These are phyloP conservation scores for Apodospora peruviana DNA, from an alignment of 495 filamentous ascomycete genomes.

Conservation along the genomic window DNA sequence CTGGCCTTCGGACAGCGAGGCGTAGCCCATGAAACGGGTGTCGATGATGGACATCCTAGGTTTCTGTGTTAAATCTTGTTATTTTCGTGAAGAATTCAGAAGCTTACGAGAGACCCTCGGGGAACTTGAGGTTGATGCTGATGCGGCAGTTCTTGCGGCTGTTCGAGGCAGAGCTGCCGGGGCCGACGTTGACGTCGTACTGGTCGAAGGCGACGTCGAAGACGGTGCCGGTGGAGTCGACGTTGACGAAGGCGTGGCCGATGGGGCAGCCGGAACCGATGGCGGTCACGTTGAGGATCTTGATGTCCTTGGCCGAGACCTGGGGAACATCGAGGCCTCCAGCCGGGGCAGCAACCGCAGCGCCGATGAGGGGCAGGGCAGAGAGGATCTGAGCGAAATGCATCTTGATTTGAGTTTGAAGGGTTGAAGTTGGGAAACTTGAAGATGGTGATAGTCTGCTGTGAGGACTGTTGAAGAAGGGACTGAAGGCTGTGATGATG, in stretches of 20 bases:
- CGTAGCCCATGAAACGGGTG: constrained; percentile 31
- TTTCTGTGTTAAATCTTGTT: neutral
- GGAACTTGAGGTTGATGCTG: constrained; percentile 39
- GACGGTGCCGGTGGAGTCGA: constrained; percentile 29
- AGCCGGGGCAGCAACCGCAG: constrained; percentile 12
- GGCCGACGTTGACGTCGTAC: constrained; percentile 42
- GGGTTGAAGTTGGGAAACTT: neutral
- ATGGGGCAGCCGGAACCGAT: constrained; percentile 27
- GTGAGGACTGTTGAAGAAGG: neutral
- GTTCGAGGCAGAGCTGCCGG: constrained; percentile 27
- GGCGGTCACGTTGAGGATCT: constrained; percentile 24
- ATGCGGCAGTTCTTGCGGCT: constrained; percentile 44
- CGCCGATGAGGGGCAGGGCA: constrained; percentile 14
- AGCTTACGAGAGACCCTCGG: constrained; percentile 18
- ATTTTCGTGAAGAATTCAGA: neutral
- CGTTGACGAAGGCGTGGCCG: constrained; percentile 24
- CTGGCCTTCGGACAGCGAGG: constrained; percentile 17
- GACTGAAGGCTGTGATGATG: neutral
- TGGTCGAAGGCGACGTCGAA: constrained; percentile 44
- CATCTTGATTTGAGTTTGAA: constrained; percentile 12
- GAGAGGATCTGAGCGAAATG: constrained; percentile 11
- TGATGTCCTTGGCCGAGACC: constrained; percentile 10
- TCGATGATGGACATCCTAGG: constrained; percentile 27
- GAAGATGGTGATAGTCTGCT: neutral
- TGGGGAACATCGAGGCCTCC: constrained; percentile 1